Evolutionary conservation across 305 asterid genomes (phyloP), one percentile per base, ranked within the genome.

Genomic region (Euphrasia arctica): DNA sequence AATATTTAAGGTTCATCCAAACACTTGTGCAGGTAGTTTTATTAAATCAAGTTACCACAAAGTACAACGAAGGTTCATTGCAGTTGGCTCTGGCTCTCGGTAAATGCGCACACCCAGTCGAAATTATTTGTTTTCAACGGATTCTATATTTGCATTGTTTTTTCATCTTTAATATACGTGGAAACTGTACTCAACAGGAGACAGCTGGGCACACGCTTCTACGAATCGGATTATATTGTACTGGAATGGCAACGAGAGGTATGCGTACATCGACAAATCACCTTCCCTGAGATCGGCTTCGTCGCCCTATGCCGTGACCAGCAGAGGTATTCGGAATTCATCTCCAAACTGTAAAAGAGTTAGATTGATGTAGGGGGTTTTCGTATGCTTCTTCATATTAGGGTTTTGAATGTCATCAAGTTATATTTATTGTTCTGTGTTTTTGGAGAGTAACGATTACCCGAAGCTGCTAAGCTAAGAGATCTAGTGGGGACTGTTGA

Each of bases 141-240:
- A 9, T 0, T 15, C 18, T 10, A 39, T 54, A 52, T 31, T 58
- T 63, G 11, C 27, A 65, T 14, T 4, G 29, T 48, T 8, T 14
- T 1, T 48, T 12, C 3, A 13, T 48, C n/a, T 12, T 48, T 48
- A 18, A 50, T 14, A 50, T 14, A 80, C 13, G 34, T 29, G 60
- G 14, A 58, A 62, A 66, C 45, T 62, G 43, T 71, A 71, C 28
- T 74, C 58, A 67, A 76, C 83, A 93, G 99, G 99, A 54, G 97
- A 93, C 81, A 93, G 99, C 60, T 93, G 99, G 99, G 83, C 99
- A 14, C 97, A 93, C 58, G 95, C 96, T 72, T 85, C 92, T 60
- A 93, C 99, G 18, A 90, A 90, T 56, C 82, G 99, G 62, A 74
- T 90, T 60, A 86, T 93, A 52, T 61, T 93, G 69, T 79, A 84